A percentile compares a stretch with the other conserved stretches of the same genome.
phyloP scores from a whole-genome alignment of 768 basidiomycete genomes.

The Lanmaoa pseudosensibilis region DNA sequence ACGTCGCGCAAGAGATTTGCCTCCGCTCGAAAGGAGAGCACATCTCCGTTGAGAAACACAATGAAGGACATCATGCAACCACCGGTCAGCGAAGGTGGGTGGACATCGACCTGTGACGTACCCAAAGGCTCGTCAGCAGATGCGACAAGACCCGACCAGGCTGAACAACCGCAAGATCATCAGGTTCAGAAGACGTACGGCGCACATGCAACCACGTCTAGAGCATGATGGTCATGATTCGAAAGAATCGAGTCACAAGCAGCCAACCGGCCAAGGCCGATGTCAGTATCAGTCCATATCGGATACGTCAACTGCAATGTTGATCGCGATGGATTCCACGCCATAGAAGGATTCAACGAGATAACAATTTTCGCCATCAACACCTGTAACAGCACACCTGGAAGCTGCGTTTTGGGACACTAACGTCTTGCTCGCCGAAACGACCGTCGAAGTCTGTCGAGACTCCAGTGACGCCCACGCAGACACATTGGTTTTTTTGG shows the following conservation, averaged over 20 bases:
- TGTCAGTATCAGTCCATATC: background rate
- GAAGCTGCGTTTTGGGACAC: background rate
- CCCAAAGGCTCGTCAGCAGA: background rate
- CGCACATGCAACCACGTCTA: background rate
- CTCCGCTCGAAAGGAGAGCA: background rate
- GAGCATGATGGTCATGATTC: background rate
- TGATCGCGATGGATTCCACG: background rate
- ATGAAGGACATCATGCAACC: background rate
- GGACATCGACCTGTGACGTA: background rate
- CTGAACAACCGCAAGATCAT: background rate
- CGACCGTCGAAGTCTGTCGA: background rate
- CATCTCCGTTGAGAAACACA: background rate
- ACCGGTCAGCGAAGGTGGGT: background rate
- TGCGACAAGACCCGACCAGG: background rate
- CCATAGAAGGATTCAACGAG: background rate
- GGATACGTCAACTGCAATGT: background rate
- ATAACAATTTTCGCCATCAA: background rate
- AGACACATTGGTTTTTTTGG: constrained; percentile 2
- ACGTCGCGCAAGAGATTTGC: background rate
- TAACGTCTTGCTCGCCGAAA: background rate
- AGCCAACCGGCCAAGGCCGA: background rate
- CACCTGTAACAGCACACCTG: background rate
- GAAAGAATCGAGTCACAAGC: background rate
- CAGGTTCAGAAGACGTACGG: background rate
- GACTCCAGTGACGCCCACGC: background rate